Base-by-base conservation (phyloP, 441 rosid genomes). In the Gossypium trilobum region DNA sequence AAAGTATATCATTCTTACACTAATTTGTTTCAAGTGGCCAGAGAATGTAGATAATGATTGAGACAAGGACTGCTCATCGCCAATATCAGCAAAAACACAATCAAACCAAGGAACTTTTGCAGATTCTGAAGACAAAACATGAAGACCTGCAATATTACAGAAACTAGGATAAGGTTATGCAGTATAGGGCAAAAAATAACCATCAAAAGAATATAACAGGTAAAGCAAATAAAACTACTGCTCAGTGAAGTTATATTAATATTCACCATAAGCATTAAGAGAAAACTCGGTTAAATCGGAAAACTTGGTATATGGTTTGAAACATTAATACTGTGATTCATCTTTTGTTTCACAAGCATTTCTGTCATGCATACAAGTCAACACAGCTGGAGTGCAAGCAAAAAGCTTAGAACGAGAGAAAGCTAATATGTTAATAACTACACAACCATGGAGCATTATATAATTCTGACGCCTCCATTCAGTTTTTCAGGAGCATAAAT, bases 21-120 rank as follows among this genome's bases (percentile, higher is more conserved):
- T 86, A 63, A 94, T 89, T 82, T 92, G 97, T 73, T 89, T 92
- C 86, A 92, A 80, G 78, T 90, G 99, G 74, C 97, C 97, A 70
- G 99, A 94, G 79, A 92, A 94, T 74, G 99, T 92, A 73, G 99
- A 94, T 73, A 94, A 78, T 71, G 97, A 94, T 79, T 90, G 97
- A 31, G 90, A 84, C 79, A 94, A 77, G 51, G 99, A 94, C 74
- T 94, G 97, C 70, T 94, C 99, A 78, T 92, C 97, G 22, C 97
- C 97, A 81, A 94, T 92, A 77, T 94, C 97, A 80, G 97, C 97
- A 73, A 88, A 94, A 78, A 94, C 82, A 63, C 84, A 86, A 85
- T 91, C 95, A 82, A 94, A 86, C 97, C 99, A 92, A 73, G 99
- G 97, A 73, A 94, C 68, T 70, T 86, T 87, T 16, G 85, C 94